Evolutionary conservation across 257 asterid species (phyloP).

Genomic region (Ilex asprella): DNA sequence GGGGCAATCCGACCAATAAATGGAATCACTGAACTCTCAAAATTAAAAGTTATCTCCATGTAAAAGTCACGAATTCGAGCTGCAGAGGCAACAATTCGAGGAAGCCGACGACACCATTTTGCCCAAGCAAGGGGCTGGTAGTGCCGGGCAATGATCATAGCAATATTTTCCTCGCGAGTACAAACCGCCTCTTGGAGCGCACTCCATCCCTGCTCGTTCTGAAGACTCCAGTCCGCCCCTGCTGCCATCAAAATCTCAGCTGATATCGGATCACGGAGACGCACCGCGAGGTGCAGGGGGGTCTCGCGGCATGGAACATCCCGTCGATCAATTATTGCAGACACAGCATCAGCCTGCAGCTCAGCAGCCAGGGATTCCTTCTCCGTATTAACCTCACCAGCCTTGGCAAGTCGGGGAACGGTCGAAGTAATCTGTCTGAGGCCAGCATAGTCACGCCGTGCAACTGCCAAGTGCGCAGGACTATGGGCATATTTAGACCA

Average conservation of each 20-base stretch:
- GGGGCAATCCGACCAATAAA: slow-evolving; percentile 98
- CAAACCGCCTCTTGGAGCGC: slow-evolving; percentile 99
- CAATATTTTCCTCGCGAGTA: slow-evolving; percentile 87
- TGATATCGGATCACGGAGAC: slow-evolving; percentile 59
- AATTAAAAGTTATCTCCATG: slow-evolving; percentile 96
- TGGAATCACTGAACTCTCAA: slow-evolving; percentile 97
- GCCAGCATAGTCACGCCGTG: slow-evolving; percentile 52
- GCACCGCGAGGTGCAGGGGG: slow-evolving; percentile 90
- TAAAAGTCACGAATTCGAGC: slow-evolving; percentile 87
- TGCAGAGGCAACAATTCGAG: slow-evolving; percentile 92
- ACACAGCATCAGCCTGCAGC: slow-evolving; percentile 66
- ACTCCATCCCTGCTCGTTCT: slow-evolving; percentile 98
- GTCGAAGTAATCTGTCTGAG: slow-evolving; percentile 56
- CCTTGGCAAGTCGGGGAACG: slow-evolving; percentile 79
- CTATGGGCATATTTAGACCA: slow-evolving; percentile 72
- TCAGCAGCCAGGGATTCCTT: slow-evolving; percentile 84
- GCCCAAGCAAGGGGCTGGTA: slow-evolving; percentile 99
- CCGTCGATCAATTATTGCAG: slow-evolving; percentile 75
- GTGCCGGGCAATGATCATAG: slow-evolving; percentile 92
- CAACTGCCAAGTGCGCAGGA: slow-evolving; percentile 84
- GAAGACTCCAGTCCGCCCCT: slow-evolving; percentile 99
- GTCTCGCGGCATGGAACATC: slow-evolving; percentile 98
- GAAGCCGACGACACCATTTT: slow-evolving; percentile 98
- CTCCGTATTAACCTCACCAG: slow-evolving; percentile 86
- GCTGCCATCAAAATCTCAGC: slow-evolving; percentile 98